Conservation (phyloP, 1,284 basidiomycete genomes). For the Somion occarium region DNA sequence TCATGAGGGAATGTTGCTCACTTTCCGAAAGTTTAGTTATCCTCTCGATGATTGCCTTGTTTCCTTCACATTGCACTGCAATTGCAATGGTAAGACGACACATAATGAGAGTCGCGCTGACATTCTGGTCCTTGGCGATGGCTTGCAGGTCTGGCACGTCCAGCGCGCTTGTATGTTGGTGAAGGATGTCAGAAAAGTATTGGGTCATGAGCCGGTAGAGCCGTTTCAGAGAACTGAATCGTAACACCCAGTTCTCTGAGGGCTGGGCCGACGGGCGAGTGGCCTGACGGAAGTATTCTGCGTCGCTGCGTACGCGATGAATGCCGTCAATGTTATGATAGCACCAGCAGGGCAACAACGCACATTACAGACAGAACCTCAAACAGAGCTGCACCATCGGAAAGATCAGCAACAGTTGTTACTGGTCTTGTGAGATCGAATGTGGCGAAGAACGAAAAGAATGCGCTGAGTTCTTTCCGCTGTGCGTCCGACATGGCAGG, state of each 20-base stretch:
- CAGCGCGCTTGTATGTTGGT: slow-evolving; percentile 65
- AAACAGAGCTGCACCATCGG: slow-evolving; percentile 69
- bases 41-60: slow-evolving; percentile 77
- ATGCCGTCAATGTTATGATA: not conserved
- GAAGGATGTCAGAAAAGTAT: slow-evolving; percentile 77
- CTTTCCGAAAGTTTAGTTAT: slow-evolving; percentile 77
- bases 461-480: slow-evolving; percentile 67
- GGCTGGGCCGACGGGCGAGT: slow-evolving; percentile 50
- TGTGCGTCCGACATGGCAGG: slow-evolving; percentile 41
- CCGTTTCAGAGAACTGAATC: slow-evolving; percentile 80
- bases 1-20: slow-evolving; percentile 84
- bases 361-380: slow-evolving; percentile 72
- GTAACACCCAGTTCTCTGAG: slow-evolving; percentile 85
- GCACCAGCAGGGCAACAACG: slow-evolving; percentile 21
- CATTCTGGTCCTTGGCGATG: slow-evolving; percentile 71
- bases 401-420: slow-evolving; percentile 59
- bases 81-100: slow-evolving; percentile 88
- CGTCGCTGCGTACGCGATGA: slow-evolving; percentile 48
- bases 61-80: slow-evolving; percentile 86
- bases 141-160: slow-evolving; percentile 80
- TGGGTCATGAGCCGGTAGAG: slow-evolving; percentile 85
- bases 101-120: slow-evolving; percentile 66
- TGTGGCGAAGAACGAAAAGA: slow-evolving; percentile 73
- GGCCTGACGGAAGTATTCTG: slow-evolving; percentile 69
- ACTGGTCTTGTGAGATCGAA: slow-evolving; percentile 64